Evolutionary conservation across 2,329 filamentous ascomycete genomes (phyloP).

Genomic region (Colletotrichum agaves): DNA sequence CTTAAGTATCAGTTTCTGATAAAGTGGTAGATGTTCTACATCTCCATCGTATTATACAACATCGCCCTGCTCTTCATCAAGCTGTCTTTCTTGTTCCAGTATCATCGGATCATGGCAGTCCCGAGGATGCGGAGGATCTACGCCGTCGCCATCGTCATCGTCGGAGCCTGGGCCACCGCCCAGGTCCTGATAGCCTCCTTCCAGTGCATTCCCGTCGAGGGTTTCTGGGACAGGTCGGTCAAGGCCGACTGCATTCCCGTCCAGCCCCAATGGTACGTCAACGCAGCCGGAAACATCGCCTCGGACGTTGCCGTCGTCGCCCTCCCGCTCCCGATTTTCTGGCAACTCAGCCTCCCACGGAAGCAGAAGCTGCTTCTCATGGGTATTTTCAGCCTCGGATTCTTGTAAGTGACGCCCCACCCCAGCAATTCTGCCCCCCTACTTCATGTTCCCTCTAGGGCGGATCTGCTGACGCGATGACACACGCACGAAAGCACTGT

Average conservation of each 20-base stretch:
- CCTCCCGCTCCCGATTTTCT: constrained; percentile 43
- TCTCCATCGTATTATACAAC: constrained; percentile 48
- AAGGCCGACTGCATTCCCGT: constrained; percentile 39
- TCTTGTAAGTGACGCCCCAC: constrained; percentile 44
- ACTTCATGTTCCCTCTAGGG: no score
- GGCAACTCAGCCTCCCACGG: constrained; percentile 39
- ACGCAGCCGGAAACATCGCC: constrained; percentile 43
- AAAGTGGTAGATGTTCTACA: constrained; percentile 45
- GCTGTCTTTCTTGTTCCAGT: constrained; percentile 50
- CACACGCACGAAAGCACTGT: constrained; percentile 38
- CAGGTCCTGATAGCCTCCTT: constrained; percentile 43
- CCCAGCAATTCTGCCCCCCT: no score
- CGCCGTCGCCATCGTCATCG: constrained; percentile 41
- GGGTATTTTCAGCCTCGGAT: constrained; percentile 44
- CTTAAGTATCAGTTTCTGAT: no score
- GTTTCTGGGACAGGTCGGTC: constrained; percentile 43
- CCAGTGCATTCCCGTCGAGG: constrained; percentile 43
- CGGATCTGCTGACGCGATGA: neutral
- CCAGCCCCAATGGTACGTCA: constrained; percentile 41
- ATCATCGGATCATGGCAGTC: constrained; percentile 48
- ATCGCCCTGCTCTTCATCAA: constrained; percentile 45
- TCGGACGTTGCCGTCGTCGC: constrained; percentile 43
- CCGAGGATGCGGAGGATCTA: constrained; percentile 43
- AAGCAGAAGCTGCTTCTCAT: constrained; percentile 42
- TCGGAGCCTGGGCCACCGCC: constrained; percentile 43